Evolutionary conservation across 345 rosid genomes (phyloP), one percentile per base, ranked within the genome.

Genomic region (Geranium rotundifolium): DNA sequence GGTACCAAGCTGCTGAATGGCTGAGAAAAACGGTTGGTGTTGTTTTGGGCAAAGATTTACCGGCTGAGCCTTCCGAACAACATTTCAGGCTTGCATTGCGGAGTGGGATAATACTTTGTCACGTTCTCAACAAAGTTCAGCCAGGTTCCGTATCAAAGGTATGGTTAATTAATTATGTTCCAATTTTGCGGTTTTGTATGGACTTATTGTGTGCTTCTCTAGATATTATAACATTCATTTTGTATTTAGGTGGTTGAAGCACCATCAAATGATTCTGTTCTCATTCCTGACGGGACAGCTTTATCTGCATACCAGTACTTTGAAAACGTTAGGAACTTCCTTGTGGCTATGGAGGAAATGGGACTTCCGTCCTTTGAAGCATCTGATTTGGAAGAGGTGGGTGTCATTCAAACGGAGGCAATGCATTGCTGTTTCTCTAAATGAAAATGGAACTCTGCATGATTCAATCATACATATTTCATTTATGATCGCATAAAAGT

Each of bases 1-100:
- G 98, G 77, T 74, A 85, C 62, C 97, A 89, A 69, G 98, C 98
- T 5, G 89, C 97, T 0, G 72, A 80, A 56, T 92, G 98, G 98
- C 75, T 92, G 74, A 81, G 97, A 66, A 87, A 79, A 68, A 81
- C 41, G 62, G 76, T 78, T 4, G 97, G 97, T 65, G 90, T 85
- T 67, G 83, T 83, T 17, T 67, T 70, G 1, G 93, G 85, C 57
- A 92, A 84, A 75, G 98, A 92, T 65, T 87, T 92, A 61, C 97
- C 96, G 0, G 91, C 85, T 0, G 84, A 87, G 72, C 97, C 98
- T 54, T 82, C 88, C 16, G 98, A 92, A 74, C 97, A 87, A 66
- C 97, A 89, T 61, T 92, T 92, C 65, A 80, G 93, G 87, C 87
- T 89, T 60, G 96, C 81, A 8, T 76, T 92, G 69, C 82, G 98